Conservation (phyloP, 139 green algal species). For the Gonium pectorale region DNA sequence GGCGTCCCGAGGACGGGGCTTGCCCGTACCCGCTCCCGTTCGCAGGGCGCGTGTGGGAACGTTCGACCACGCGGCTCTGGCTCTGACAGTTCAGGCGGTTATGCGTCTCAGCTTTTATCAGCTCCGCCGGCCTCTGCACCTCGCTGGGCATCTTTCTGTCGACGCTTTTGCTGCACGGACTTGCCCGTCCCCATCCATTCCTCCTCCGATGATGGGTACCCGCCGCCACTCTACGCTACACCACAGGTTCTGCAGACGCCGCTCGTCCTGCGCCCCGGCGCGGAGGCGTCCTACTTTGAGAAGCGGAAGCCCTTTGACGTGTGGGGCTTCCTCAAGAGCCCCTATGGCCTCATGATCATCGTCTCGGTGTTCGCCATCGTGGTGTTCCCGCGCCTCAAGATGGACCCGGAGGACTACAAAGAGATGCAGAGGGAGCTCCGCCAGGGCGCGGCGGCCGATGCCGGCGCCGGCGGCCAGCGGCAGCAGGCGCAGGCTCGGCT, state of each 20-base stretch:
- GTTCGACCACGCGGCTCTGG: too few species aligned
- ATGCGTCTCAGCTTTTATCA: too few species aligned
- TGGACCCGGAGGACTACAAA: slow-evolving; percentile 62
- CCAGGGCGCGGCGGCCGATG: not conserved
- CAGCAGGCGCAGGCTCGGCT: not conserved
- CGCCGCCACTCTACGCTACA: not conserved
- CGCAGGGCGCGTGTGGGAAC: too few species aligned
- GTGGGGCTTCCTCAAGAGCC: slow-evolving; percentile 69
- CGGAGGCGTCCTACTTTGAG: slow-evolving; percentile 57
- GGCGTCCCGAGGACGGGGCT: too few species aligned
- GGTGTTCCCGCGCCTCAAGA: slow-evolving; percentile 71
- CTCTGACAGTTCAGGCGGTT: too few species aligned
- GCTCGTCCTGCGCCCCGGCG: slow-evolving; percentile 45
- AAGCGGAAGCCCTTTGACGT: slow-evolving; percentile 69
- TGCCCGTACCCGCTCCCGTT: too few species aligned
- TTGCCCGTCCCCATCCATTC: too few species aligned
- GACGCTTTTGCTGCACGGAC: too few species aligned
- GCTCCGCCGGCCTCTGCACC: too few species aligned
- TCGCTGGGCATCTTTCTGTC: too few species aligned
- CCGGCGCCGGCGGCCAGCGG: not conserved
- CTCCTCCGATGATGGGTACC: too few species aligned
- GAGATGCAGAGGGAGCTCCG: slow-evolving; percentile 45
- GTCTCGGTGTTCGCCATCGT: slow-evolving; percentile 69
- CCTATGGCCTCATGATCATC: slow-evolving; percentile 71
- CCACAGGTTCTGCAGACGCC: slow-evolving; percentile 47